Evolutionary conservation across 495 filamentous ascomycete species (phyloP), one percentile per base, ranked within the genome.

Genomic region (Penicillium coffeae): DNA sequence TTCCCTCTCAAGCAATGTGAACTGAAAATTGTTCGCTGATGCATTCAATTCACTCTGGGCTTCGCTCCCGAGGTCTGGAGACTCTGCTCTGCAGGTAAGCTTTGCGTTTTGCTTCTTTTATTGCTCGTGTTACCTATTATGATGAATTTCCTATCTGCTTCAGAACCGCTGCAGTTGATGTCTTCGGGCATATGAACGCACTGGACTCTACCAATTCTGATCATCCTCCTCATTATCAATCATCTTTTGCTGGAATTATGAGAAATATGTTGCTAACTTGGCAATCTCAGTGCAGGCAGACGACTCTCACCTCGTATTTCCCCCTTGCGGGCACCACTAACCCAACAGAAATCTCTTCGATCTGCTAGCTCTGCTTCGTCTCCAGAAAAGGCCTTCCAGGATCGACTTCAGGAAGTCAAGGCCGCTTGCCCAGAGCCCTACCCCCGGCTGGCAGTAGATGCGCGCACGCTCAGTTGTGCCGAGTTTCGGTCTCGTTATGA

Each of bases 161-260:
- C 73, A 83, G 90, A 95, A 96, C 90, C 90, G 90, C 89, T 95
- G 91, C 90, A 87, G 87, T 83, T 91, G 88, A 93, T 81, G 78
- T 78, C 64, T 56, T 62, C 52, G 66, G 59, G 55, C 59, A 61
- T 53, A 62, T 76, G 73, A 76, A 64, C 65, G 54, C 47, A 67
- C 51, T 41, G 65, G 66, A 68, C 47, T 52, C 43, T 45, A 55
- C 35, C 42, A 54, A 30, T 48, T 43, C 20, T 48, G 46, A 35
- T 42, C 40, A 44, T 47, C 45, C 54, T 25, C 25, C 44, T 35
- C 10, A 4, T 30, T 30, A 30, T 10, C 10, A 5, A 10, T 30
- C 25, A 4, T 30, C 25, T 5, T 30, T 5, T 30, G 5, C 10
- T 30, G 10, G 4, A 30, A 5, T 54, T 20, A 13, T 40, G 47